Evolutionary conservation across 129 eudicot species (phyloP), one percentile per base, ranked within the genome.

Genomic region (Oenanthe sinensis): DNA sequence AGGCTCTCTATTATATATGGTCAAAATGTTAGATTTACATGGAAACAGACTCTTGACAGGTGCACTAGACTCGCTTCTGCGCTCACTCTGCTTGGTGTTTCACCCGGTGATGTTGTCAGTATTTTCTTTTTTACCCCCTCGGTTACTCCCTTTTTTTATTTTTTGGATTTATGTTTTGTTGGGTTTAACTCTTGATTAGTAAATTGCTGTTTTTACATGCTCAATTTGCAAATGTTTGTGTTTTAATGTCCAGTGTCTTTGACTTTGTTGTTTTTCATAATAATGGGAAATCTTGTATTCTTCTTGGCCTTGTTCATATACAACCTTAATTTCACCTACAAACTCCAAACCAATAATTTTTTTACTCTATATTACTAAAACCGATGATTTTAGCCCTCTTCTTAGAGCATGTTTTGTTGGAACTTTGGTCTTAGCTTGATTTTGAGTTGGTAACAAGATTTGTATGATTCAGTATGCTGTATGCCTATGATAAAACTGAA

Each of bases 1-100:
- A 60, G 76, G 13, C 7, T 58, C 46, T 83, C 91, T 4, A 19
- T 85, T 16, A 74, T 85, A 2, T 83, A 85, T 76, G 88, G 84
- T 17, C 36, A 71, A 0, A 2, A 75, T 58, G 68, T 84, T 11
- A 71, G 39, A 19, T 86, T 77, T 82, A 89, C 90, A 15, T 89
- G 92, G 92, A 28, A 48, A 7, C 74, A 86, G 72, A 89, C 90
- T 22, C 81, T 42, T 71, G 26, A 78, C 2, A 73, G 90, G 22
- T 89, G 90, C 70, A 71, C 58, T 22, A 75, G 54, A 36, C 86
- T 86, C 24, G 90, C 92, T 80, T 86, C 92, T 65, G 76, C 88
- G 26, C 87, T 87, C 6, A 3, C 85, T 48, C 78, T 78, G 37
- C 69, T 85, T 15, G 87, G 81, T 1, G 67, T 88, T 67, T 83